Conservation (phyloP, 192 early-diverging fungal species). For the Backusella westeae region DNA sequence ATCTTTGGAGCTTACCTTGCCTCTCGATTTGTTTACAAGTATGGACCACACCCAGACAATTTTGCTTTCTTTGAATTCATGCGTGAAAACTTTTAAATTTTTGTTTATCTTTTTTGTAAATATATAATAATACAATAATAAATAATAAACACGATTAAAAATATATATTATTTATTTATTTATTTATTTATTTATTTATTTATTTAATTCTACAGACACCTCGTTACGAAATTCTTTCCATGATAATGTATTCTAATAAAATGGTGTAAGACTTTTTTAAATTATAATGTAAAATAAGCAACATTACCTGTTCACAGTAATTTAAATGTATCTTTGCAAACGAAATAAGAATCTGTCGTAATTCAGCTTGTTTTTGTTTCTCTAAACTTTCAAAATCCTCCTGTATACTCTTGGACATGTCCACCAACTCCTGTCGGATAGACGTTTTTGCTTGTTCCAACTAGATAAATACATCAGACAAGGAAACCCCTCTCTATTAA, state of each 20-base stretch:
- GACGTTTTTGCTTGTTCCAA: conserved; percentile 43
- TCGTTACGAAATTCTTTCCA: not conserved
- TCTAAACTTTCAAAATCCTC: conserved; percentile 89
- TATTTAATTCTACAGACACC: not conserved
- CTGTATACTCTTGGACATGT: conserved; percentile 78
- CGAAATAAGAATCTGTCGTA: conserved; percentile 72
- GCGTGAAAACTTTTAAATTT: conserved; percentile 36
- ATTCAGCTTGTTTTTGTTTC: conserved; percentile 81
- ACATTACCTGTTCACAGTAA: conserved; percentile 63
- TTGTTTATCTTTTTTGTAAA: not conserved
- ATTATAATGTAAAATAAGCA: not conserved
- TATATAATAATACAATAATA: not conserved
- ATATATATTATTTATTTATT: not conserved
- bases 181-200: conserved; percentile 5
- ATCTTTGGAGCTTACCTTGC: conserved; percentile 98
- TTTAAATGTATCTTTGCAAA: conserved; percentile 67
- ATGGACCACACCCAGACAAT: conserved; percentile 88
- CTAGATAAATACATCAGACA: not conserved
- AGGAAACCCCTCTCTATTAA: not conserved
- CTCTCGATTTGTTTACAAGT: conserved; percentile 96
- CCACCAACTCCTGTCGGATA: conserved; percentile 70
- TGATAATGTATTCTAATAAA: not conserved
- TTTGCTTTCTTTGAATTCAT: conserved; percentile 99
- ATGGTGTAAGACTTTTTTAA: not conserved
- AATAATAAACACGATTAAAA: not conserved